These are phyloP conservation scores for Xylaria telfairii DNA, from an alignment of 495 filamentous ascomycete genomes.

Conservation along the genomic window DNA sequence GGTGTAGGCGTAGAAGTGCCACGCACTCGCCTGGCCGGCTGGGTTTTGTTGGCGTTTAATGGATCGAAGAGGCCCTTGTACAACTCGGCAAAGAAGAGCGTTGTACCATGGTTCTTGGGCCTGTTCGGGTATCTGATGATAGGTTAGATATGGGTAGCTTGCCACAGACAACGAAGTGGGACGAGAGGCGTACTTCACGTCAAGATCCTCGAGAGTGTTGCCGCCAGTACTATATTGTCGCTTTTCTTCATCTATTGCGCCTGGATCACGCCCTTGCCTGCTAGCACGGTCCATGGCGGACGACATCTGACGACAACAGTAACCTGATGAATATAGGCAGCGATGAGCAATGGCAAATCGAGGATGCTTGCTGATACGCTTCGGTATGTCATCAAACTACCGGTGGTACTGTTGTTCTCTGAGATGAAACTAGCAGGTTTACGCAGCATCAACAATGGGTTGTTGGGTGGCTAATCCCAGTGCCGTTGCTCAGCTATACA, in stretches of 20 bases:
- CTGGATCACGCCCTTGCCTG: conserved; percentile 53
- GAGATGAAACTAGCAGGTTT: not conserved
- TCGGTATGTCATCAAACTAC: not conserved
- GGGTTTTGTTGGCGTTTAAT: conserved; percentile 82
- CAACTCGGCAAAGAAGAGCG: conserved; percentile 83
- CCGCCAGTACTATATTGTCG: conserved; percentile 52
- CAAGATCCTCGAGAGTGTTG: conserved; percentile 59
- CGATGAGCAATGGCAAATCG: not conserved
- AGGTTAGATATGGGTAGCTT: conserved; percentile 37
- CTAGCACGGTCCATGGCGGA: conserved; percentile 31
- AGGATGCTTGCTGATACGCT: not conserved
- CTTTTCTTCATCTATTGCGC: conserved; percentile 58
- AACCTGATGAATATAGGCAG: not conserved
- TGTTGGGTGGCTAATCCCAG: not conserved
- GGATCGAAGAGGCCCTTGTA: conserved; percentile 83
- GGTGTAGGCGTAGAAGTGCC: conserved; percentile 68
- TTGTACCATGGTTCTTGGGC: conserved; percentile 77
- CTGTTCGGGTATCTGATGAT: conserved; percentile 76
- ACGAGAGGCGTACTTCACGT: conserved; percentile 63
- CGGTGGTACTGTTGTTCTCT: not conserved
- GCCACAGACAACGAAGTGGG: not conserved
- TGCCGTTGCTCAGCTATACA: not conserved
- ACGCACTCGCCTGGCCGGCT: conserved; percentile 64
- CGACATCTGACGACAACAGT: not conserved
- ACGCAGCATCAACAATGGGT: not conserved